Conservation (phyloP, 495 filamentous ascomycete genomes). For the Ramalina intermedia region DNA sequence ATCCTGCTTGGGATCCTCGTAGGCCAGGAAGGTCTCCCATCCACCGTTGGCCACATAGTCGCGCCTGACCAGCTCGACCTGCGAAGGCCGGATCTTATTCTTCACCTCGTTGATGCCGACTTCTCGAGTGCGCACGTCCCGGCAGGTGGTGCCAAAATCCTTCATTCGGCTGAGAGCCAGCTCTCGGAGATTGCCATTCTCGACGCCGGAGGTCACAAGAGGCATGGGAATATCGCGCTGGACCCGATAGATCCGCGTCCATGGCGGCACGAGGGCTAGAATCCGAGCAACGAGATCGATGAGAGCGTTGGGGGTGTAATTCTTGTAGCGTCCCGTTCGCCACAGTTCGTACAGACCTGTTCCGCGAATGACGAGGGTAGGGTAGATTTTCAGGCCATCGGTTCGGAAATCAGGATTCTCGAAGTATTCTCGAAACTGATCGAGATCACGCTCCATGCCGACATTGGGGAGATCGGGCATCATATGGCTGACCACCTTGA, state of each 20-base stretch:
- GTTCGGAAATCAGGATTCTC: slow-evolving; percentile 92
- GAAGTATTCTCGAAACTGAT: slow-evolving; percentile 96
- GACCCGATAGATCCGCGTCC: slow-evolving; percentile 97
- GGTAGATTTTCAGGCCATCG: slow-evolving; percentile 97
- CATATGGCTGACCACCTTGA: slow-evolving; percentile 98
- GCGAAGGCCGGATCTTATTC: slow-evolving; percentile 89
- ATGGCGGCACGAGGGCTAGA: slow-evolving; percentile 83
- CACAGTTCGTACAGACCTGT: slow-evolving; percentile 95
- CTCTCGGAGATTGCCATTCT: slow-evolving; percentile 94
- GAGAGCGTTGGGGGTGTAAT: slow-evolving; percentile 93
- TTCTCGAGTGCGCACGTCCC: slow-evolving; percentile 94
- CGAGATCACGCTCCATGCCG: slow-evolving; percentile 92
- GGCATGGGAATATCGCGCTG: slow-evolving; percentile 99
- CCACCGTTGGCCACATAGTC: slow-evolving; percentile 92
- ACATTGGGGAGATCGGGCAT: slow-evolving; percentile 98
- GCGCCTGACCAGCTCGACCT: slow-evolving; percentile 90
- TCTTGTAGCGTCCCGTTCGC: slow-evolving; percentile 93
- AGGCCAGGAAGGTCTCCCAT: slow-evolving; percentile 96
- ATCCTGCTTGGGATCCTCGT: slow-evolving; percentile 97
- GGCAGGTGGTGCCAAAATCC: slow-evolving; percentile 92
- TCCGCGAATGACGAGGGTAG: slow-evolving; percentile 91
- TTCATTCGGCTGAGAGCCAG: slow-evolving; percentile 91
- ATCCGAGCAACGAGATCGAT: slow-evolving; percentile 94
- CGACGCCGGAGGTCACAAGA: slow-evolving; percentile 86
- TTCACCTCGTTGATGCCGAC: slow-evolving; percentile 98